Percentiles rank a stretch among this genome's conserved stretches.
phyloP scores from a whole-genome alignment of 2,329 filamentous ascomycete genomes.

The Colletotrichum lupini region DNA sequence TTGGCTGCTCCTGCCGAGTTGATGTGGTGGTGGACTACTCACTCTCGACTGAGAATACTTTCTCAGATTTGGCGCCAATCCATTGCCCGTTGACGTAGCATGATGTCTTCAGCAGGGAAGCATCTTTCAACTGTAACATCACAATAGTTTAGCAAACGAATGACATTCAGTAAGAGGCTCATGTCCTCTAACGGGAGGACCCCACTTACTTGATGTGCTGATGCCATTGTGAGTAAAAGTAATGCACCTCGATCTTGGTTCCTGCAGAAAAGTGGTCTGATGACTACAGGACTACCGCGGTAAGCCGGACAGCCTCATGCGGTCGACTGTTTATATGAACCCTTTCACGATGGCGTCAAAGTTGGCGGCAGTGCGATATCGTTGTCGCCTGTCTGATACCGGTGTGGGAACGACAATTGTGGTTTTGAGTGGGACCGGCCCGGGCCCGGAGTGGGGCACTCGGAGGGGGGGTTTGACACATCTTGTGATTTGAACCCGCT shows the following conservation, averaged over 20 bases:
- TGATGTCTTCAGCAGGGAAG: conserved; percentile 75
- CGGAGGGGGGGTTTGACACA: conserved; percentile 27
- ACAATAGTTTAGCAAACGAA: neutral
- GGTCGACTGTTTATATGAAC: conserved; percentile 24
- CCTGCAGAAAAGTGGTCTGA: conserved; percentile 12
- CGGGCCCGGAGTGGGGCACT: conserved; percentile 18
- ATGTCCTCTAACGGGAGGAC: neutral
- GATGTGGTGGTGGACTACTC: neutral
- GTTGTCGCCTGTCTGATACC: conserved; percentile 17
- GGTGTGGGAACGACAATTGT: conserved; percentile 20
- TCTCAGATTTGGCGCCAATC: conserved; percentile 75
- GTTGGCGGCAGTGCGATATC: neutral
- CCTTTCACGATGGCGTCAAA: conserved; percentile 15
- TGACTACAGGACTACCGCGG: neutral
- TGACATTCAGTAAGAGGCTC: neutral
- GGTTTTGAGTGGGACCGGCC: conserved; percentile 28
- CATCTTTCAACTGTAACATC: conserved; percentile 64
- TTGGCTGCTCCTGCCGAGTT: neutral
- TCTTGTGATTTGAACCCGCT: conserved; percentile 11
- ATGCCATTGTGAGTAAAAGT: conserved; percentile 19
- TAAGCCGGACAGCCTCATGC: neutral
- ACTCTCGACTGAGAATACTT: conserved; percentile 79
- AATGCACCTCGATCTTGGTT: neutral
- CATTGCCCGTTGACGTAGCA: conserved; percentile 83
- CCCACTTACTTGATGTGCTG: conserved; percentile 16